Evolutionary conservation across 495 filamentous ascomycete genomes (phyloP).

Genomic region (Choiromyces venosus): DNA sequence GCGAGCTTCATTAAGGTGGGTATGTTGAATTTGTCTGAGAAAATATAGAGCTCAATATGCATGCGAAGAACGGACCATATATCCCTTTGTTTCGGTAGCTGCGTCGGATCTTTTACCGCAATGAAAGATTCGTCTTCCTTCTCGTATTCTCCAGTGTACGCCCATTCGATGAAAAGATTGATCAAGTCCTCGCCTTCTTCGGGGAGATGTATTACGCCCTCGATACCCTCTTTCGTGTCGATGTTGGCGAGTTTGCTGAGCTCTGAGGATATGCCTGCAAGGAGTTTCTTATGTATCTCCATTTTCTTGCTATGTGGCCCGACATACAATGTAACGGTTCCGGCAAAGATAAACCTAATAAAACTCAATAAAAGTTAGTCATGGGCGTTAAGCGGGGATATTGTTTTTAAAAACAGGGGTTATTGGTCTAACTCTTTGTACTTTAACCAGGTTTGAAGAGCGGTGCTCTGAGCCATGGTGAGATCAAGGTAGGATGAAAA

Average conservation of each 20-base stretch:
- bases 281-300: neutral
- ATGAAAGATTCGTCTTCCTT: neutral
- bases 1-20: neutral
- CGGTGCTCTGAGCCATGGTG: neutral
- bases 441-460: neutral
- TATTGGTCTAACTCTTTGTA: neutral
- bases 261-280: neutral
- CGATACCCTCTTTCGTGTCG: neutral
- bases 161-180: neutral
- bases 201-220: neutral
- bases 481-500: no score
- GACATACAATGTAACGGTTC: neutral
- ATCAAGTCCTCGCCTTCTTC: neutral
- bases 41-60: neutral
- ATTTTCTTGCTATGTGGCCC: neutral
- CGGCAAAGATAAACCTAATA: neutral
- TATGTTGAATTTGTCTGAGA: neutral
- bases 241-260: neutral
- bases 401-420: neutral
- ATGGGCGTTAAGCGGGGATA: neutral
- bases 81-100: no score
- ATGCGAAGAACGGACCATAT: neutral
- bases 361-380: neutral
- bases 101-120: no score
- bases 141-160: neutral